phyloP scores from a whole-genome alignment of 1,139 yeast genomes.

The Diutina siamensis region DNA sequence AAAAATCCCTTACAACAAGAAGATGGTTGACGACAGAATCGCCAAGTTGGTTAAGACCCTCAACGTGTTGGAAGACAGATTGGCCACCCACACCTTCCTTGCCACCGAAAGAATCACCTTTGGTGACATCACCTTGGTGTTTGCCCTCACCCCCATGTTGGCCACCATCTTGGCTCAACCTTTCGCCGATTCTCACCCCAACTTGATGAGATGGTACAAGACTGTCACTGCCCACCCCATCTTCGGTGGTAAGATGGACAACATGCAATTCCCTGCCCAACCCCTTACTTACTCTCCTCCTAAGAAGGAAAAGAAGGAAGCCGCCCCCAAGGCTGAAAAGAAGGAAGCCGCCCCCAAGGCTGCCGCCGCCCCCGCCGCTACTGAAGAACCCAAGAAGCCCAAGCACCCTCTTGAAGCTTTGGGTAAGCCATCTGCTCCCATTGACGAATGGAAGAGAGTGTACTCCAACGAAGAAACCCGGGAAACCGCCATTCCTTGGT shows the following conservation, averaged over 20 bases:
- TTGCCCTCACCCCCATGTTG: slow-evolving; percentile 55
- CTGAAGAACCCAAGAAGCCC: slow-evolving; percentile 35
- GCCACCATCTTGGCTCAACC: slow-evolving; percentile 56
- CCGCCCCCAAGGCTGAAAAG: slow-evolving; percentile 16
- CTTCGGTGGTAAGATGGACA: slow-evolving; percentile 30
- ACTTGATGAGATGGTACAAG: slow-evolving; percentile 75
- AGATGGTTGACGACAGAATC: slow-evolving; percentile 47
- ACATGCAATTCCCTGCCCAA: slow-evolving; percentile 50
- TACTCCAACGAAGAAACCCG: slow-evolving; percentile 98
- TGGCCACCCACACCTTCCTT: slow-evolving; percentile 69
- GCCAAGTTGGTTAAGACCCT: slow-evolving; percentile 28
- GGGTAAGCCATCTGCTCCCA: slow-evolving; percentile 58
- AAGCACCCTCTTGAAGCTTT: slow-evolving; percentile 84
- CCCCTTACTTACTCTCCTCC: slow-evolving; percentile 65
- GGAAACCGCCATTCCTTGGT: slow-evolving; percentile 90
- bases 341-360: slow-evolving; percentile 13
- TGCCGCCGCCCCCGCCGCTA: slow-evolving; percentile 27
- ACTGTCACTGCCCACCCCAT: slow-evolving; percentile 52
- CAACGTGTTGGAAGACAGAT: slow-evolving; percentile 48
- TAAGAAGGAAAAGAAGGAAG: slow-evolving; percentile 54
- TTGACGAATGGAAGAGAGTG: slow-evolving; percentile 94
- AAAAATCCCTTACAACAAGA: slow-evolving; percentile 61
- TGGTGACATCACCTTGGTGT: slow-evolving; percentile 70
- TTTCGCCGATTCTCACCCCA: slow-evolving; percentile 71
- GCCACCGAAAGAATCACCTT: slow-evolving; percentile 83